Evolutionary conservation across 768 basidiomycete species (phyloP).

Genomic region (Boletus sensibilis): DNA sequence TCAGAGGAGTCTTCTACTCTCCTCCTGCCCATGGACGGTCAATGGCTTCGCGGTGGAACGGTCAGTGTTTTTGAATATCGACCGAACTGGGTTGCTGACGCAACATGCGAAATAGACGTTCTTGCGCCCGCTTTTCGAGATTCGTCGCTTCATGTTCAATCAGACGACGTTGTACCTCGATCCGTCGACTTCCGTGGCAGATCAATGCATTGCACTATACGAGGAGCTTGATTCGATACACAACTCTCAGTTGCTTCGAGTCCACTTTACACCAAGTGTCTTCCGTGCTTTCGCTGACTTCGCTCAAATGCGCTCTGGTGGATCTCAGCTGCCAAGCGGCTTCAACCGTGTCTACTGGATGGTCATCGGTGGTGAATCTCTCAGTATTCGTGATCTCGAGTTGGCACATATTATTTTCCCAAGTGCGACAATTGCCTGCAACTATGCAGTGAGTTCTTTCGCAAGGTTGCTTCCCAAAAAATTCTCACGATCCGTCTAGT

Average conservation of each 20-base stretch:
- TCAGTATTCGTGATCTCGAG: constrained; percentile 26
- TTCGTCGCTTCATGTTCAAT: constrained; percentile 35
- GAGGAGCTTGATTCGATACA: constrained; percentile 25
- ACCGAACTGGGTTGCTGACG: background rate
- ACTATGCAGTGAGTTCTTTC: constrained; percentile 27
- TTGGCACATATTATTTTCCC: constrained; percentile 27
- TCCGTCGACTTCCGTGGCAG: constrained; percentile 26
- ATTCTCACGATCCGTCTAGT: constrained; percentile 13
- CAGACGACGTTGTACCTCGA: constrained; percentile 33
- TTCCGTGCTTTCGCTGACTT: constrained; percentile 33
- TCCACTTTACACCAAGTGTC: constrained; percentile 31
- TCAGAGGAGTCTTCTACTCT: constrained; percentile 30
- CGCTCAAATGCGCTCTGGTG: constrained; percentile 21
- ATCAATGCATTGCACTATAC: constrained; percentile 25
- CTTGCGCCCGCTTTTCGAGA: constrained; percentile 32
- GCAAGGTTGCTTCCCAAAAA: too few species aligned
- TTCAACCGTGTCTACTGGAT: constrained; percentile 33
- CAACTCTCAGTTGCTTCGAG: constrained; percentile 25
- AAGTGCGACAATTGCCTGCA: constrained; percentile 29
- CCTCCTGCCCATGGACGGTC: constrained; percentile 28
- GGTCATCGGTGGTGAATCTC: constrained; percentile 33
- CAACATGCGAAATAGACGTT: constrained; percentile 20
- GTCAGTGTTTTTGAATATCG: constrained; percentile 9
- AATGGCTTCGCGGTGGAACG: constrained; percentile 34
- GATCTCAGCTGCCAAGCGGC: constrained; percentile 16